Conservation (phyloP, 2,329 filamentous ascomycete genomes). For the Pestalotiopsis sp. region DNA sequence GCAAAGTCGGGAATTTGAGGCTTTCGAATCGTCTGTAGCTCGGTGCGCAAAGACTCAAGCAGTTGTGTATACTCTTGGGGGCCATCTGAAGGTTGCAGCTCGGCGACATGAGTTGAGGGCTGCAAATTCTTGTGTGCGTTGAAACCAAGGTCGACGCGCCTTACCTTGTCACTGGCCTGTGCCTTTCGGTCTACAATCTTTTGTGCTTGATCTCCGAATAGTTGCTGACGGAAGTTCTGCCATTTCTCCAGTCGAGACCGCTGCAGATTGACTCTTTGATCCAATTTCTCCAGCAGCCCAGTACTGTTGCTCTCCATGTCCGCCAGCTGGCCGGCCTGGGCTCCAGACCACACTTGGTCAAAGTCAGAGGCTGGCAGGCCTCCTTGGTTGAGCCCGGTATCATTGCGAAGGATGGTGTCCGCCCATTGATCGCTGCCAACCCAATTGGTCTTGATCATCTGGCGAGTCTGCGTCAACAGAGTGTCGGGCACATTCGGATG, state of each 20-base stretch:
- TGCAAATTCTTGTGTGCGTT: slow-evolving; percentile 50
- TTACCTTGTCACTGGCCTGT: slow-evolving; percentile 24
- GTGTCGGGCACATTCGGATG: slow-evolving; percentile 40
- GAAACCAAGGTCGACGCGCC: slow-evolving; percentile 56
- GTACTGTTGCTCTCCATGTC: slow-evolving; percentile 53
- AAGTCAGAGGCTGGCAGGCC: slow-evolving; percentile 67
- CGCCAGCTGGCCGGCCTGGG: slow-evolving; percentile 58
- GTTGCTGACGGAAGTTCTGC: slow-evolving; percentile 62
- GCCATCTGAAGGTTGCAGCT: slow-evolving; percentile 21
- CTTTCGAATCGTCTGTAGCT: slow-evolving; percentile 35
- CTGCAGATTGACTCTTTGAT: slow-evolving; percentile 66
- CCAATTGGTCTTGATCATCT: slow-evolving; percentile 72
- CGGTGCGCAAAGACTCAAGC: slow-evolving; percentile 40
- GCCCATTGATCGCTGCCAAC: slow-evolving; percentile 75
- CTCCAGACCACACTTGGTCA: slow-evolving; percentile 68
- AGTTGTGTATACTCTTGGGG: slow-evolving; percentile 45
- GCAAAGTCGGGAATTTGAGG: slow-evolving; percentile 29
- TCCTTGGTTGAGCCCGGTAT: slow-evolving; percentile 56
- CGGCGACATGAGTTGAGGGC: slow-evolving; percentile 26
- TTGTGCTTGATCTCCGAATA: slow-evolving; percentile 38
- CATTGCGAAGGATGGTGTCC: slow-evolving; percentile 68
- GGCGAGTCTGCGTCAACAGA: slow-evolving; percentile 52
- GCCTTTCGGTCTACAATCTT: slow-evolving; percentile 22
- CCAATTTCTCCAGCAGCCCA: slow-evolving; percentile 70
- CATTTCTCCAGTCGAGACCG: slow-evolving; percentile 69